Conservation (phyloP, 768 basidiomycete genomes). For the Lentinula edodes region DNA sequence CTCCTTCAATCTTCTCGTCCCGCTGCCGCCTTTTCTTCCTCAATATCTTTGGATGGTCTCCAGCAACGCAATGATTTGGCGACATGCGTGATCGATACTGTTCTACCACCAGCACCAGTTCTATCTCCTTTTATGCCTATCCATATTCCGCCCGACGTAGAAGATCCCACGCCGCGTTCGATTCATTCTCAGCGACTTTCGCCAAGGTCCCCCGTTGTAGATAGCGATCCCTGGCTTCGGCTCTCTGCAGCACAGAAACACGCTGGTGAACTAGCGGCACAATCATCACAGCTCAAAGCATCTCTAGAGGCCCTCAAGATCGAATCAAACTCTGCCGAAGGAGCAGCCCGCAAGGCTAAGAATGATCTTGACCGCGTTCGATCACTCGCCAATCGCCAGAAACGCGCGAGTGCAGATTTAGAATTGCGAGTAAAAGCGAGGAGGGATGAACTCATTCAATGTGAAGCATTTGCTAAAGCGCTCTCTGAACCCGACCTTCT, state of each 20-base stretch:
- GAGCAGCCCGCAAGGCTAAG: not conserved
- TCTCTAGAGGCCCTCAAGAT: not conserved
- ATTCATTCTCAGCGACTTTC: not conserved
- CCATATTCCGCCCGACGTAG: not conserved
- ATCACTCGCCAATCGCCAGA: conserved; percentile 1
- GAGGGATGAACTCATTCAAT: conserved; percentile 4
- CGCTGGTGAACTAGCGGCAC: not conserved
- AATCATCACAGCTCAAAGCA: not conserved
- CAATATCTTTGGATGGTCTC: not conserved
- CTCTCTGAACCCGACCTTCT: not conserved
- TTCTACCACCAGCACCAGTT: conserved; percentile 1
- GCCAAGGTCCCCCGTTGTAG: not conserved
- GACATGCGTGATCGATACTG: not conserved
- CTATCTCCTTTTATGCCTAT: conserved; percentile 1
- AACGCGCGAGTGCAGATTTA: not conserved
- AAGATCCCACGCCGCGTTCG: not conserved
- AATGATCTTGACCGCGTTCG: not conserved
- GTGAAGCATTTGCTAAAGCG: not conserved
- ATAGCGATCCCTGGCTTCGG: not conserved
- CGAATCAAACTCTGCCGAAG: not conserved
- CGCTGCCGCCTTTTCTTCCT: not conserved
- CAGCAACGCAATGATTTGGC: not conserved
- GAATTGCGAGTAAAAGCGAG: not conserved
- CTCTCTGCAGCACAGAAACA: conserved; percentile 1
- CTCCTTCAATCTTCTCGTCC: not conserved